A percentile compares a stretch with the other conserved stretches of the same genome.
phyloP scores from a whole-genome alignment of 768 basidiomycete genomes.

The Russula earlei region DNA sequence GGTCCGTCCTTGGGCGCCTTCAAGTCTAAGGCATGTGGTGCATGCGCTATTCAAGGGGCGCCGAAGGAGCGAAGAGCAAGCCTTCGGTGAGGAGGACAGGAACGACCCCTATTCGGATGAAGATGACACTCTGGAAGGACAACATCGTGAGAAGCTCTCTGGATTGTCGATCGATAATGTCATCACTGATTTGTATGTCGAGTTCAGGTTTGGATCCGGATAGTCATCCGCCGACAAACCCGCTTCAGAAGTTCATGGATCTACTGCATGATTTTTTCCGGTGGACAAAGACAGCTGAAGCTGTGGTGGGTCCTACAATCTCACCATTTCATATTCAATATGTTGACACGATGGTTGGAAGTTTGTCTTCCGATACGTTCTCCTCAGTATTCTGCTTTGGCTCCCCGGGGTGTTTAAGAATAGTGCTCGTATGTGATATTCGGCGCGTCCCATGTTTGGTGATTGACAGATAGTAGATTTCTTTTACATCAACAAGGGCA shows the following conservation, averaged over 20 bases:
- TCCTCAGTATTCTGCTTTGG: constrained; percentile 44
- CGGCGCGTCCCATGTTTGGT: neutral
- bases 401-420: constrained; percentile 36
- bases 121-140: constrained; percentile 18
- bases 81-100: constrained; percentile 26
- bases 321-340: neutral
- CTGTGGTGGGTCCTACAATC: constrained; percentile 25
- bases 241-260: constrained; percentile 33
- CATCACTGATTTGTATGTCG: neutral
- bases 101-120: constrained; percentile 21
- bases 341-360: constrained; percentile 16
- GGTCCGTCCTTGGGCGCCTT: constrained; percentile 42
- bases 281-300: constrained; percentile 37
- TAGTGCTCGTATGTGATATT: constrained; percentile 34
- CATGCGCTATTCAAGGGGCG: constrained; percentile 24
- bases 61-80: constrained; percentile 19
- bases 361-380: constrained; percentile 43
- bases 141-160: constrained; percentile 14
- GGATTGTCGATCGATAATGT: neutral
- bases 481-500: constrained; percentile 36
- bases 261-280: constrained; percentile 27
- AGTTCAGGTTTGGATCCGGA: constrained; percentile 37
- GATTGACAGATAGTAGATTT: constrained; percentile 27
- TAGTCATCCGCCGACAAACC: constrained; percentile 37
- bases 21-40: constrained; percentile 30